Evolutionary conservation across 2,329 filamentous ascomycete genomes (phyloP).

Genomic region (Elsinoe necatrix): DNA sequence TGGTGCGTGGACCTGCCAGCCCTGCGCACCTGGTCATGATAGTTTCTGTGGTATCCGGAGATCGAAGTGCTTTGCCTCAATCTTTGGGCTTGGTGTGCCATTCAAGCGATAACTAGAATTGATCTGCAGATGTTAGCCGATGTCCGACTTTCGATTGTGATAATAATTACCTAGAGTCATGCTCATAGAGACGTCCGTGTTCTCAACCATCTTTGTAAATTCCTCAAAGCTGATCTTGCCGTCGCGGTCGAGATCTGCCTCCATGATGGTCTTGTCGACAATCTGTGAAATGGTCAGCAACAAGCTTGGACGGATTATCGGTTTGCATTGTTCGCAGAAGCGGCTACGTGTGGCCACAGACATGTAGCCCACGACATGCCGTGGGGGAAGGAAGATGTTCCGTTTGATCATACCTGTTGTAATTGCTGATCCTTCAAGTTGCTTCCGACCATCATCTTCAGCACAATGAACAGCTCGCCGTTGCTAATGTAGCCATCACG

Average conservation of each 20-base stretch:
- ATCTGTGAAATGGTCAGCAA: constrained; percentile 47
- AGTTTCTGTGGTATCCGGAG: neutral
- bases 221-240: constrained; percentile 99
- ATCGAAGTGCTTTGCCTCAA: neutral
- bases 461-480: constrained; percentile 95
- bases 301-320: no score
- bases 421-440: constrained; percentile 98
- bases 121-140: neutral
- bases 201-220: constrained; percentile 98
- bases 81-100: no score
- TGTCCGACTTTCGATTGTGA: neutral
- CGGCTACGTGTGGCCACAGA: no score
- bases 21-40: neutral
- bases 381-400: neutral
- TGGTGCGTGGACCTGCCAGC: neutral
- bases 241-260: constrained; percentile 90
- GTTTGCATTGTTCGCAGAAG: no score
- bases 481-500: constrained; percentile 98
- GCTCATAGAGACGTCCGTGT: constrained; percentile 64
- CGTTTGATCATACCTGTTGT: constrained; percentile 52
- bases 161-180: constrained; percentile 53
- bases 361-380: no score
- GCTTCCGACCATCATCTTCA: constrained; percentile 99
- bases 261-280: constrained; percentile 99
- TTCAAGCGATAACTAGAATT: neutral